Evolutionary conservation across 371 early-diverging fungal species (phyloP).

Genomic region (Syncephalastrum monosporum): DNA sequence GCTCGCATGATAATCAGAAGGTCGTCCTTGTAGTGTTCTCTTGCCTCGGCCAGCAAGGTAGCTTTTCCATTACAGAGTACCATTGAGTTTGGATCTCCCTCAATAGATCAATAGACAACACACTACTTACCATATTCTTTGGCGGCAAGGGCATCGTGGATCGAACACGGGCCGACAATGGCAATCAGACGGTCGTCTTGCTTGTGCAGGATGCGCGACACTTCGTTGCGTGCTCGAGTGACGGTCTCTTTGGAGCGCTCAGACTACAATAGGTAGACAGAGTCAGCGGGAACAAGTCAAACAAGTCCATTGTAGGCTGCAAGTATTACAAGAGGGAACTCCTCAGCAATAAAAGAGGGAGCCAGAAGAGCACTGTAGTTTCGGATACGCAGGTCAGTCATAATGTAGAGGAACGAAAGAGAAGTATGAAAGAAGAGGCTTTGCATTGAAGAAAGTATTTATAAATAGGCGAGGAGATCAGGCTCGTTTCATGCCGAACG

Average conservation of each 20-base stretch:
- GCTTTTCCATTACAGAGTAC: conserved; percentile 24
- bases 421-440: too few relatives aligned
- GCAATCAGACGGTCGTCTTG: conserved; percentile 84
- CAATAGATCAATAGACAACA: too few relatives aligned
- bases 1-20: conserved; percentile 87
- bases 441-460: too few relatives aligned
- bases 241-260: conserved; percentile 48
- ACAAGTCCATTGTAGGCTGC: not conserved
- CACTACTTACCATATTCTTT: conserved; percentile 66
- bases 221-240: conserved; percentile 58
- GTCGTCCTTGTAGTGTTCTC: conserved; percentile 58
- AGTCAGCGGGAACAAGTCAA: conserved; percentile 8
- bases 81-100: not conserved
- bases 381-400: conserved; percentile 65
- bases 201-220: conserved; percentile 73
- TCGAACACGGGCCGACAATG: conserved; percentile 93
- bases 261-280: conserved; percentile 13
- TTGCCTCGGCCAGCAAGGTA: conserved; percentile 57
- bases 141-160: conserved; percentile 86
- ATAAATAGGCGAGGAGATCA: too few relatives aligned
- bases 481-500: too few relatives aligned
- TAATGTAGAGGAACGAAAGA: conserved; percentile 12
- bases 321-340: conserved; percentile 53
- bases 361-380: conserved; percentile 63
- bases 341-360: conserved; percentile 62